Evolutionary conservation across 495 filamentous ascomycete genomes (phyloP).

Genomic region (Paragyromitra xinjiangensis): DNA sequence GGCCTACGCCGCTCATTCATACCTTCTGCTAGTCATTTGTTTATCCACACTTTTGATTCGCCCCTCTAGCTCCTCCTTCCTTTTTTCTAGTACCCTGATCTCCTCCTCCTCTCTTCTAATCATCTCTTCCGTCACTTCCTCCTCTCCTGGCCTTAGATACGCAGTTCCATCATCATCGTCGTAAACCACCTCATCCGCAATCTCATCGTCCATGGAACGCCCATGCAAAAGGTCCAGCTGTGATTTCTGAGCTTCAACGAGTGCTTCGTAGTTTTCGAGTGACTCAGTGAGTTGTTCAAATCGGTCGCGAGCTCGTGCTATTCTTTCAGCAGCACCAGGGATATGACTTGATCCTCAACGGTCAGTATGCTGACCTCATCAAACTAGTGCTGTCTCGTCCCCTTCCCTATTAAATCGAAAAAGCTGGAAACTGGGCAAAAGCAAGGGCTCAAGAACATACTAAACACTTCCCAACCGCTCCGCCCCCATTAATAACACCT

Average conservation of each 20-base stretch:
- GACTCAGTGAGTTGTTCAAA: slow-evolving; percentile 77
- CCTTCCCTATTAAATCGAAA: not conserved
- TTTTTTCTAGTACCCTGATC: slow-evolving; percentile 77
- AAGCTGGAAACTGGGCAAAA: not conserved
- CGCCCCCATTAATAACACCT: slow-evolving; percentile 83
- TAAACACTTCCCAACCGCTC: slow-evolving; percentile 92
- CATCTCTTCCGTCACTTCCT: slow-evolving; percentile 76
- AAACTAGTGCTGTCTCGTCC: not conserved
- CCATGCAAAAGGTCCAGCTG: slow-evolving; percentile 79
- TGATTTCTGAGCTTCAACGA: slow-evolving; percentile 78
- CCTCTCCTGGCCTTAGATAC: slow-evolving; percentile 53
- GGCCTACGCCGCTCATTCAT: slow-evolving; percentile 18
- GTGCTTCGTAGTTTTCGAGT: slow-evolving; percentile 77
- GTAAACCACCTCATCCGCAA: slow-evolving; percentile 58
- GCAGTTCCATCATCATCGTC: slow-evolving; percentile 49
- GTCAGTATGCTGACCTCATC: not conserved
- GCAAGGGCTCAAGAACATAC: slow-evolving; percentile 60
- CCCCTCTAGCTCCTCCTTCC: slow-evolving; percentile 78
- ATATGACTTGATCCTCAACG: slow-evolving; percentile 66
- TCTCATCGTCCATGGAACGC: slow-evolving; percentile 59
- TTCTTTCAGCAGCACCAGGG: slow-evolving; percentile 80
- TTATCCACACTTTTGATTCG: slow-evolving; percentile 81
- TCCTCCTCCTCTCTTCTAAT: slow-evolving; percentile 79
- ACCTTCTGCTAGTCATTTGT: slow-evolving; percentile 67
- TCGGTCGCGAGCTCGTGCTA: slow-evolving; percentile 74